phyloP scores from a whole-genome alignment of 305 asterid genomes.

The Fraxinus platypoda region DNA sequence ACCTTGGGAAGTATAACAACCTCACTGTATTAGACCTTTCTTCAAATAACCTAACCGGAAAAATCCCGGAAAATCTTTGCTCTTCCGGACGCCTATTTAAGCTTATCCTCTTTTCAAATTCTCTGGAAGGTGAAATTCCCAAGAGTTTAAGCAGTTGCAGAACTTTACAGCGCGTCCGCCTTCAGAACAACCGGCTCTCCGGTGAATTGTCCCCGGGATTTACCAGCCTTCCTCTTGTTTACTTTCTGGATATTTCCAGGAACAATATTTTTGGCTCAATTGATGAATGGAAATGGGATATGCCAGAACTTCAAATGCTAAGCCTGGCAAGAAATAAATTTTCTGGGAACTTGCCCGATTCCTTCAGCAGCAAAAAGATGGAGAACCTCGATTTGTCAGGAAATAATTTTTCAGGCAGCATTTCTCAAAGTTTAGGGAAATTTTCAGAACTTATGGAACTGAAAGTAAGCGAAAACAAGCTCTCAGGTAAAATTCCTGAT shows the following conservation, averaged over 20 bases:
- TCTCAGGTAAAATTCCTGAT: constrained; percentile 60
- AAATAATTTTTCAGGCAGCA: constrained; percentile 51
- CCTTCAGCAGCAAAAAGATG: constrained; percentile 56
- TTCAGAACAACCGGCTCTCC: constrained; percentile 57
- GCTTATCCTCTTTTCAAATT: constrained; percentile 80
- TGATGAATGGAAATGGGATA: constrained; percentile 51
- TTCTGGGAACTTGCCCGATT: constrained; percentile 44
- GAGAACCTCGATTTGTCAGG: constrained; percentile 66
- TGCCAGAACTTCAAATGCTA: constrained; percentile 84
- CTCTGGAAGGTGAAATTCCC: constrained; percentile 60
- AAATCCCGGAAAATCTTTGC: constrained; percentile 62
- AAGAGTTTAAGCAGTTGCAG: constrained; percentile 51
- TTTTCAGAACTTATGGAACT: constrained; percentile 55
- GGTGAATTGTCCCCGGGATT: constrained; percentile 51
- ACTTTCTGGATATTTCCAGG: constrained; percentile 65
- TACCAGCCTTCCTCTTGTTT: constrained; percentile 57
- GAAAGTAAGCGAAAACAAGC: constrained; percentile 46
- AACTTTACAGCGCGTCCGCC: constrained; percentile 63
- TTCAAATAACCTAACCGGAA: constrained; percentile 63
- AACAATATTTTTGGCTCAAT: constrained; percentile 56
- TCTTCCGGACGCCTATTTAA: constrained; percentile 46
- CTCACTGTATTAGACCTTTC: constrained; percentile 85
- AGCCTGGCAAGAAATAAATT: constrained; percentile 57
- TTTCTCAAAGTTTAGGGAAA: constrained; percentile 46
- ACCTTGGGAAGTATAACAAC: constrained; percentile 60